Base-by-base conservation (phyloP, 805 yeast genomes). In the Candida nanaspora region DNA sequence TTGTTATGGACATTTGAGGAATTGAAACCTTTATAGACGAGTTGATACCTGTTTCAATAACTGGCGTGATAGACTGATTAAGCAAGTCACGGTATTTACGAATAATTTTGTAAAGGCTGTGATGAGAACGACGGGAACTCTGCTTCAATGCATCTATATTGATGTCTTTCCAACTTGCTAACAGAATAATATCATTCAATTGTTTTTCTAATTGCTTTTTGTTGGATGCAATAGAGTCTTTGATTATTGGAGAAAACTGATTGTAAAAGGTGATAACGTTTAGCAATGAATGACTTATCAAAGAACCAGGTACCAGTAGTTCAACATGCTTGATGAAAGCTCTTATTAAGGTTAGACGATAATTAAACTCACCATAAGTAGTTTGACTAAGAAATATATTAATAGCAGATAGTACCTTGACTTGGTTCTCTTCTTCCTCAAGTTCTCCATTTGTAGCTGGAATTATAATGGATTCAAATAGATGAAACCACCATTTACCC, bases 101-200 rank as follows among this genome's bases (percentile, higher is more conserved):
- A 10, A 91, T 83, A 39, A 85, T 58, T 61, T 88, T 93, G 74
- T 82, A 91, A 40, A 93, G 76, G 50, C 72, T 78, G 47, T 78
- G 77, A 55, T 94, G 98, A 1, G 97, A 88, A 37, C 83, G 76
- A 47, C 87, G 79, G 6, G 98, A 93, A 61, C 96, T 86, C 61
- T 89, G 97, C 50, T 86, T 88, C 52, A 93, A 70, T 0, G 98
- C 96, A 55, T 85, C 94, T 34, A 88, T 77, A 53, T 93, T 94
- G 11, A 88, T 89, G 63, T 93, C 99, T 51, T 89, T 88, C 98
- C 98, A 94, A 53, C 96, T 86, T 1, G 98, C 97, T 14, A 93
- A 68, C 35, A 86, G 63, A 33, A 93, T 87, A 3, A 88, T 81
- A 43, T 93, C 98, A 28, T 78, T 71, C 10, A 93, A 75, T 38